phyloP scores from a whole-genome alignment of 257 asterid genomes.

The Plantago elongata region DNA sequence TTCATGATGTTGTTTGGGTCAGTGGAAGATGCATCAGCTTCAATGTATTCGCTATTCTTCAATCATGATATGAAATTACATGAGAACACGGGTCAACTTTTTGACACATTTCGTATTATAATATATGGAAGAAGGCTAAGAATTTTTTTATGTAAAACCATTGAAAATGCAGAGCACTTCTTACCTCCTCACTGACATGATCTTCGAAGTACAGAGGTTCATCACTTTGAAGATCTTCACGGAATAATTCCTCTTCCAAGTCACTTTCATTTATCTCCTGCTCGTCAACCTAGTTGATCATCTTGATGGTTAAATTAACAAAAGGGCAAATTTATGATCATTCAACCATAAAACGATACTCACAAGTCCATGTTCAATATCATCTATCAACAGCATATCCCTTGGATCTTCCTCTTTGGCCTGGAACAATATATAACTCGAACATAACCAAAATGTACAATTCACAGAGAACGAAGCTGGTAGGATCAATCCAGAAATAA shows the following conservation, averaged over 20 bases:
- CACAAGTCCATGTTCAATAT: slow-evolving; percentile 40
- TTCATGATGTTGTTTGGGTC: slow-evolving; percentile 22
- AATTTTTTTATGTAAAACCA: slow-evolving; percentile 3
- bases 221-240: slow-evolving; percentile 21
- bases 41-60: slow-evolving; percentile 32
- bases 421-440: slow-evolving; percentile 33
- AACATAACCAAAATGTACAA: slow-evolving; percentile 15
- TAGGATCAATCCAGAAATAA: slow-evolving; percentile 18
- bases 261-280: slow-evolving; percentile 25
- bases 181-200: slow-evolving; percentile 39
- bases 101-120: slow-evolving; percentile 15
- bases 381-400: slow-evolving; percentile 26
- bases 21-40: slow-evolving; percentile 26
- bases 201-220: slow-evolving; percentile 19
- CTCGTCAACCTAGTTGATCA: slow-evolving; percentile 38
- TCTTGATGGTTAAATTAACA: slow-evolving; percentile 17
- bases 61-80: slow-evolving; percentile 19
- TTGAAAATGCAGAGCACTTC: slow-evolving; percentile 2
- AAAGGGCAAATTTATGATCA: slow-evolving; percentile 6
- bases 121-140: not conserved
- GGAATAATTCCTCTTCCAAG: slow-evolving; percentile 21
- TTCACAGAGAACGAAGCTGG: slow-evolving; percentile 13
- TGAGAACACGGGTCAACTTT: slow-evolving; percentile 17
- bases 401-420: slow-evolving; percentile 37
- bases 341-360: slow-evolving; percentile 22